A percentile compares a stretch with the other conserved stretches of the same genome.
phyloP scores from a whole-genome alignment of 139 green algal genomes.

The Volvox reticuliferus region DNA sequence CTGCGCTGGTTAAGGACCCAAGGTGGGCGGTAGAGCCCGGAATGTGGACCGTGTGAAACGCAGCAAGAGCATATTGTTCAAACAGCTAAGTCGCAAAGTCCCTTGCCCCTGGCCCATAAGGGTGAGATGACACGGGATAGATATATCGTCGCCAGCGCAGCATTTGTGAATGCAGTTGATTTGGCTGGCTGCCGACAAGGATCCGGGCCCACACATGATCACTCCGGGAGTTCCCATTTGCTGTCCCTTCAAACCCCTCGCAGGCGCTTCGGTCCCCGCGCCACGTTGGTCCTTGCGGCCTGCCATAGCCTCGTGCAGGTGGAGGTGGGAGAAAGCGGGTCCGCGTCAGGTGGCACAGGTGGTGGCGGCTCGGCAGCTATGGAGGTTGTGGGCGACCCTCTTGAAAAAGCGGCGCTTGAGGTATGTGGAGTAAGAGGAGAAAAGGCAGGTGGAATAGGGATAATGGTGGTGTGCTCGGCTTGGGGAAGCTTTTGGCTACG shows the following conservation, averaged over 20 bases:
- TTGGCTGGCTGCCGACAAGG: too few relatives aligned
- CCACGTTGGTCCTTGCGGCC: slow-evolving; percentile 79
- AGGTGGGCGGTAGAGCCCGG: not conserved
- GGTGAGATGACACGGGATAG: too few relatives aligned
- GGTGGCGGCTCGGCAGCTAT: not conserved
- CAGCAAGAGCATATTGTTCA: too few relatives aligned
- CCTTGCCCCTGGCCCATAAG: too few relatives aligned
- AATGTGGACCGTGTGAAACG: too few relatives aligned
- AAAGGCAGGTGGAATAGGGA: not conserved
- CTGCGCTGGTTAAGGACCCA: slow-evolving; percentile 17
- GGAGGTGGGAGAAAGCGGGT: slow-evolving; percentile 14
- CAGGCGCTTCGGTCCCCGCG: slow-evolving; percentile 36
- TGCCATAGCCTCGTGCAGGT: slow-evolving; percentile 93
- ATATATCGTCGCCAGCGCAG: too few relatives aligned
- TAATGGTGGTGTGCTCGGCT: too few relatives aligned
- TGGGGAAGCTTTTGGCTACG: too few relatives aligned
- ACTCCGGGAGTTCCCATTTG: too few relatives aligned
- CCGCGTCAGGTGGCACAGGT: not conserved
- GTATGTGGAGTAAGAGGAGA: slow-evolving; percentile 20
- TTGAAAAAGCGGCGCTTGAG: slow-evolving; percentile 85
- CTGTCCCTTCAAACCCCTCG: not conserved
- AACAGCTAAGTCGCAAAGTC: too few relatives aligned
- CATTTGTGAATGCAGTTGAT: too few relatives aligned
- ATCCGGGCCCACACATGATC: too few relatives aligned
- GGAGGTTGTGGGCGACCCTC: slow-evolving; percentile 88